phyloP scores from a whole-genome alignment of 306 rosid species.

The Bauhinia variegata region DNA sequence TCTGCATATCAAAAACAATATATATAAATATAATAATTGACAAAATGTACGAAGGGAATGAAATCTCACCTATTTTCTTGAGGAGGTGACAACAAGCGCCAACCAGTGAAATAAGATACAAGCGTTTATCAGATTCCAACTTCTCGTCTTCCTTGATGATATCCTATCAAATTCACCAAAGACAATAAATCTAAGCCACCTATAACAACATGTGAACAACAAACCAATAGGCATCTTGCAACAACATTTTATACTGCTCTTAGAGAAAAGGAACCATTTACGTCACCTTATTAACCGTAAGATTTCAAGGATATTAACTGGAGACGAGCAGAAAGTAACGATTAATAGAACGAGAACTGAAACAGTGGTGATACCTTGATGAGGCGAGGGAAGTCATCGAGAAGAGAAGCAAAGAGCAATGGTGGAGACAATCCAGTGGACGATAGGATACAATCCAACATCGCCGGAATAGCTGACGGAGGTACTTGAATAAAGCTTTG shows the following conservation, averaged over 20 bases:
- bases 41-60: conserved; percentile 4
- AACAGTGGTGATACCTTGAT: conserved; percentile 51
- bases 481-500: conserved; percentile 68
- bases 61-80: conserved; percentile 62
- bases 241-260: too few species aligned
- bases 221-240: too few species aligned
- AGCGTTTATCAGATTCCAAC: conserved; percentile 55
- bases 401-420: conserved; percentile 62
- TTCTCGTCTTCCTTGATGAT: conserved; percentile 42
- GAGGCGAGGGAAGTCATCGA: conserved; percentile 51
- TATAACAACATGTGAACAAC: not conserved
- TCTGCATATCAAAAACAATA: not conserved
- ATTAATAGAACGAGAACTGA: conserved; percentile 12
- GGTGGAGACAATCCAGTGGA: conserved; percentile 67
- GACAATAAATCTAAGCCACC: conserved; percentile 4
- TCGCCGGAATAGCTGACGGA: conserved; percentile 67
- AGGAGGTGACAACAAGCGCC: conserved; percentile 76
- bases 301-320: not conserved
- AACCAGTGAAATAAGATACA: conserved; percentile 51
- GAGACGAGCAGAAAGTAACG: not conserved
- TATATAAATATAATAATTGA: not conserved
- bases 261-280: not conserved
- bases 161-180: conserved; percentile 49
- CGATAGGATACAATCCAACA: conserved; percentile 70
- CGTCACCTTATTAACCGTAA: not conserved